Evolutionary conservation across 768 basidiomycete species (phyloP), one percentile per base, ranked within the genome.

Genomic region (Dacryopinax primogenitus): DNA sequence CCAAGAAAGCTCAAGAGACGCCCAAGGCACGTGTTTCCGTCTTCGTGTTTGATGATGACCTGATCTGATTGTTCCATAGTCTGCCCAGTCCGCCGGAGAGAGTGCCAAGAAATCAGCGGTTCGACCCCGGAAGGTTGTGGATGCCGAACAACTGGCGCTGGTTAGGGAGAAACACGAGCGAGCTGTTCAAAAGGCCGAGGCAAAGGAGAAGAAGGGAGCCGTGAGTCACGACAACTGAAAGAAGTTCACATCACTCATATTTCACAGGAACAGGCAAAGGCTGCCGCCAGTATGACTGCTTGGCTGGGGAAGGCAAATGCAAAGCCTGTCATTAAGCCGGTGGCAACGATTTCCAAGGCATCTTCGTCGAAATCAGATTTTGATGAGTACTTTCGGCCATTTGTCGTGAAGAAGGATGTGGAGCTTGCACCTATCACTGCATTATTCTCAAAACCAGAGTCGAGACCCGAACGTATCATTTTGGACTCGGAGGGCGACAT

Each of bases 331-430:
- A 23, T 33, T 13, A 68, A 68, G 36, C 64, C 65, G 1, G 16
- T 32, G 15, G 51, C 51, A 13, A 71, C 75, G 9, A 73, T 45
- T 72, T 67, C 18, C 66, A 66, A 65, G 15, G 66, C 83, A 51
- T 78, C 78, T 4, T 72, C 71, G 33, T 68, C 73, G 1, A 77
- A 78, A 32, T 82, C 82, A 16, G 87, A 92, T 51, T 95, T 90
- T 69, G 81, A 86, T 64, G 82, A 77, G 69, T 78, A 79, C 0
- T 96, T 96, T 78, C 86, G 83, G 69, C 86, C 90, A 0, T 95
- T 92, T 72, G 78, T 83, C 3, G 69, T 88, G 66, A 90, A 88
- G 77, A 91, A 87, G 71, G 88, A 84, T 67, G 81, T 83, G 3
- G 77, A 79, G 30, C 70, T 93, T 18, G 90, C 91, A 1, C 87